Percentiles rank a stretch among this genome's conserved stretches.
Evolutionary conservation across 1,284 basidiomycete species (phyloP).

Genomic region (Naganishia albida): DNA sequence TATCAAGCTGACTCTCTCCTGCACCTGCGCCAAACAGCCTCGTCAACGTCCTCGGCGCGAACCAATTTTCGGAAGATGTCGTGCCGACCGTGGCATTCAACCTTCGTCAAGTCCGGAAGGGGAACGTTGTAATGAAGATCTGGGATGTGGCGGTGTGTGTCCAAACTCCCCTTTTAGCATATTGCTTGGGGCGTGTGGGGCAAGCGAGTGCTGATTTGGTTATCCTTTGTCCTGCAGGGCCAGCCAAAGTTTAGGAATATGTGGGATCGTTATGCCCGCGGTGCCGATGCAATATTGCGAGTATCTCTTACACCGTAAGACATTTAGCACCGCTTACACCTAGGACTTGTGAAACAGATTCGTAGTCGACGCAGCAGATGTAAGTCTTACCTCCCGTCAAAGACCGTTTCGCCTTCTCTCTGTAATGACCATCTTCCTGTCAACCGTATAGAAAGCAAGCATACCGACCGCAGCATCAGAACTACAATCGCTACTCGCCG

Average conservation of each 20-base stretch:
- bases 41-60: conserved; percentile 83
- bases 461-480: conserved; percentile 87
- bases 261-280: conserved; percentile 90
- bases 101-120: conserved; percentile 67
- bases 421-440: not conserved
- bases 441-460: conserved; percentile 64
- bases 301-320: conserved; percentile 47
- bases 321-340: conserved; percentile 18
- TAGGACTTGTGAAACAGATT: conserved; percentile 62
- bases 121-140: conserved; percentile 86
- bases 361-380: conserved; percentile 85
- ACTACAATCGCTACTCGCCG: conserved; percentile 77
- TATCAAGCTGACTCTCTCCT: not conserved
- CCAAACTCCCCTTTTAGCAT: not conserved
- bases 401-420: not conserved
- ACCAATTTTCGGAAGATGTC: conserved; percentile 92
- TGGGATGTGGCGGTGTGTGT: conserved; percentile 79
- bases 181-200: not conserved
- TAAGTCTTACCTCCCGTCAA: conserved; percentile 54
- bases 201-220: conserved; percentile 54
- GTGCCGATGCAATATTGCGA: conserved; percentile 90
- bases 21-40: conserved; percentile 51
- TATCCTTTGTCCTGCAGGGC: conserved; percentile 55
- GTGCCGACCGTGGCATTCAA: conserved; percentile 94
- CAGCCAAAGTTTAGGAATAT: conserved; percentile 85